Evolutionary conservation across 2,329 filamentous ascomycete species (phyloP), one percentile per base, ranked within the genome.

Genomic region (Neofusicoccum kwambonambiense): DNA sequence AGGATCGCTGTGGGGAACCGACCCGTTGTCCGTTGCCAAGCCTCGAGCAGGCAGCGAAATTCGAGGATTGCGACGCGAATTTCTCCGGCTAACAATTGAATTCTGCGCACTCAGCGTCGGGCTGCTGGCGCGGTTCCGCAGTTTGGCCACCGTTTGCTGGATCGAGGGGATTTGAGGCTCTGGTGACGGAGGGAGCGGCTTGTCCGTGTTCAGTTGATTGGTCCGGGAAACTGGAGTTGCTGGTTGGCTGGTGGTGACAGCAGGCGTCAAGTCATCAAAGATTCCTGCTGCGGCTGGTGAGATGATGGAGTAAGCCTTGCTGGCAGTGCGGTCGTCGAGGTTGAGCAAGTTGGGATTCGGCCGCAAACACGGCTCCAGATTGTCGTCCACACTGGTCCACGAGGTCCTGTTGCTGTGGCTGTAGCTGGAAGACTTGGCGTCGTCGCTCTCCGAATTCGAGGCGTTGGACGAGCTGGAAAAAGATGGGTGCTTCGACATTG

Each of bases 351-450:
- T 62, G n/a, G 11, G 64, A 56, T 45, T 60, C 45, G 19, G 68
- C 68, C 60, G 73, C 47, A 49, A 69, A 70, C 6, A 69, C 72
- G 44, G 70, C 67, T 42, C 70, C 71, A 49, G 65, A 67, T 77
- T 69, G 66, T 70, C 65, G 70, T 79, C 77, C 9, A 75, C 65
- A 64, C 77, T 80, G 8, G 77, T 78, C 67, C 73, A 69, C 9
- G 78, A 80, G n/a, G 77, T 78, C 15, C 69, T 69, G 50, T 52
- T 60, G 52, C 62, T 64, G 15, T 68, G 70, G 68, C 78, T 81
- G 67, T 78, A 75, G 35, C 70, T 67, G 7, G 79, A 80, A 8
- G 73, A 76, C 17, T 73, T 70, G 62, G 78, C 76, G 64, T 76
- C 75, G 22, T 73, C 74, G 35, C 68, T 56, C 11, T 70, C 70